Base-by-base conservation (phyloP, 2,329 filamentous ascomycete species). In the Trichoderma endophyticum region DNA sequence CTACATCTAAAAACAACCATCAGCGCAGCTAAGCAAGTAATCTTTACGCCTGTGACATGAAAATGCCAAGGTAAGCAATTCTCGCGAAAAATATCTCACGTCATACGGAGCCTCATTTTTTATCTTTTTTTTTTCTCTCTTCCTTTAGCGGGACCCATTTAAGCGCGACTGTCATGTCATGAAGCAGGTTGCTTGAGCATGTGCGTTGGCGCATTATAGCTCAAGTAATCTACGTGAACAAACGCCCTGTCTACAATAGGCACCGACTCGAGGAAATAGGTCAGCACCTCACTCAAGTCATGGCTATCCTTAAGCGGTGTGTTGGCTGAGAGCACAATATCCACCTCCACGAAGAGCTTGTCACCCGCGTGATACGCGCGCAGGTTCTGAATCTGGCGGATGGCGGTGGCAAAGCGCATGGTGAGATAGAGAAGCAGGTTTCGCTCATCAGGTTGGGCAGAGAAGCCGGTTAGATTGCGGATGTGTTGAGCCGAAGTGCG, bases 361-460 rank as follows among this genome's bases (percentile, higher is more conserved):
- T 96, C 93, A 30, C 93, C 93, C 0, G 91, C 90, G 77, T 97
- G 93, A 79, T 96, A 97, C 2, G 93, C 93, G 75, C 94, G 91
- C 71, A 96, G 83, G 36, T 93, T 93, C 79, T 96, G 93, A 73
- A 97, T 96, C 79, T 93, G 91, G 78, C 89, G 90, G 78, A 98
- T 97, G 14, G 92, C 92, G 75, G 92, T 93, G 60, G 94, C 94
- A 79, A 97, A 97, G 24, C 95, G 92, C 92, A 97, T 97, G 1
- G 94, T 96, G 76, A 97, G 87, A 82, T 98, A 98, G 1, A 97
- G 86, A 26, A 97, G 82, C 61, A 97, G 89, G 78, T 96, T 97
- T 34, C 94, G 88, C 83, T 96, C 91, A 76, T 95, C 93, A 0
- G 93, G 91, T 1, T 90, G 90, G 6, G 93, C 93, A 0, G 92